Conservation (phyloP, 2,329 filamentous ascomycete genomes). For the Aschersonia sp. region DNA sequence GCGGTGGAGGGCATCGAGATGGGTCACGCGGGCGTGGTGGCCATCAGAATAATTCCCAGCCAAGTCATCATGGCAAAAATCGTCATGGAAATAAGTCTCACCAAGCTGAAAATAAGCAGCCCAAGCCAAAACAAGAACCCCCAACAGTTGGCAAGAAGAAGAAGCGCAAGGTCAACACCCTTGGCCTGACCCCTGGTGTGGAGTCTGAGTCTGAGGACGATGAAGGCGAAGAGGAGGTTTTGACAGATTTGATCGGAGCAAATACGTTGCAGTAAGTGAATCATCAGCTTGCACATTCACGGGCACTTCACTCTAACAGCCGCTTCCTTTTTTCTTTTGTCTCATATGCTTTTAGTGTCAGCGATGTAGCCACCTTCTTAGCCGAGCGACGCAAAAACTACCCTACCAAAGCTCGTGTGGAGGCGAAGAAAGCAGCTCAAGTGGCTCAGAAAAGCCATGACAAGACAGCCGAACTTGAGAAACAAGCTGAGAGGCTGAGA, state of each 20-base stretch:
- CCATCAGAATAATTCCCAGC: constrained; percentile 8
- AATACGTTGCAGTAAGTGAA: constrained; percentile 39
- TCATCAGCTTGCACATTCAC: neutral
- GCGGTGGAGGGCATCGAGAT: constrained; percentile 19
- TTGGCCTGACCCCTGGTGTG: constrained; percentile 56
- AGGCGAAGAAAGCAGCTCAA: constrained; percentile 43
- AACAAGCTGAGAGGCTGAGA: constrained; percentile 46
- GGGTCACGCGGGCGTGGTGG: constrained; percentile 26
- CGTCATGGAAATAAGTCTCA: constrained; percentile 17
- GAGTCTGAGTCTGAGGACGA: constrained; percentile 52
- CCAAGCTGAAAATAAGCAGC: constrained; percentile 6
- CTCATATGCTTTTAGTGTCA: constrained; percentile 25
- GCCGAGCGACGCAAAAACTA: constrained; percentile 67
- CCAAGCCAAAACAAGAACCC: constrained; percentile 15
- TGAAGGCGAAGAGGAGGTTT: constrained; percentile 56
- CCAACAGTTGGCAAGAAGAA: constrained; percentile 47
- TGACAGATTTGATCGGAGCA: constrained; percentile 37
- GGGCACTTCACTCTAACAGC: neutral
- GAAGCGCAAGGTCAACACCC: constrained; percentile 56
- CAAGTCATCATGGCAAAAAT: constrained; percentile 26
- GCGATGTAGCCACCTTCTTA: constrained; percentile 68
- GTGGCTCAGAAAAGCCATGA: constrained; percentile 34
- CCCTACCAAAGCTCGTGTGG: constrained; percentile 60
- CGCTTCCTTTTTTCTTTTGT: neutral
- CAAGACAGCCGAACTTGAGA: constrained; percentile 46